phyloP scores from a whole-genome alignment of 371 early-diverging fungal species.

The Coemansia sp. region DNA sequence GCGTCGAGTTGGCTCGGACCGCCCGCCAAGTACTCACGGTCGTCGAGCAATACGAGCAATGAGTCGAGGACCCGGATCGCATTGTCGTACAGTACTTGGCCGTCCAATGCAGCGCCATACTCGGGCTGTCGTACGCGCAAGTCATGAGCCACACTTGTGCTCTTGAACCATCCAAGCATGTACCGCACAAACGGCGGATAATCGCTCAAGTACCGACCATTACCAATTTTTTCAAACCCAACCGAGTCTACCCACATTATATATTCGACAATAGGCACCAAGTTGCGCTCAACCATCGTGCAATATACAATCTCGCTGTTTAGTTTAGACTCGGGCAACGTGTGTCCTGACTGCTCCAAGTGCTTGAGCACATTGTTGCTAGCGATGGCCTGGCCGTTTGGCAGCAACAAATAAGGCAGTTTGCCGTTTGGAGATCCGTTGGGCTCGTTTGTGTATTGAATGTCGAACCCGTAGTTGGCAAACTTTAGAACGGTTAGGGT shows the following conservation, averaged over 20 bases:
- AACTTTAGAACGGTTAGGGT: conserved; percentile 27
- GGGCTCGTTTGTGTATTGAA: conserved; percentile 21
- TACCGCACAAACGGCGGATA: conserved; percentile 15
- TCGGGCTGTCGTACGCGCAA: conserved; percentile 19
- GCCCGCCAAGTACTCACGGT: conserved; percentile 17
- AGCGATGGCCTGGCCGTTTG: conserved; percentile 16
- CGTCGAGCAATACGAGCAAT: conserved; percentile 20
- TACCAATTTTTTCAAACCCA: conserved; percentile 14
- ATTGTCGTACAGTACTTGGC: conserved; percentile 30
- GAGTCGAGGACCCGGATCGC: conserved; percentile 32
- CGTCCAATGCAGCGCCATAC: conserved; percentile 32
- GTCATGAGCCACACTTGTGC: neutral
- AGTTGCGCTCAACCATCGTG: conserved; percentile 17
- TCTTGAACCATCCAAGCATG: conserved; percentile 18
- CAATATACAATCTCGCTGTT: conserved; percentile 14
- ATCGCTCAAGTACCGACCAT: neutral
- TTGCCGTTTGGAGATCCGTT: conserved; percentile 27
- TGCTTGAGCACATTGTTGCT: conserved; percentile 6
- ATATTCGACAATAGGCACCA: conserved; percentile 32
- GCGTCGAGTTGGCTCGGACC: conserved; percentile 30
- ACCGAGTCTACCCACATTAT: conserved; percentile 30
- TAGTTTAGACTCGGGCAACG: neutral
- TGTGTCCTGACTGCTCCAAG: conserved; percentile 3
- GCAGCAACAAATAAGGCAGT: conserved; percentile 35
- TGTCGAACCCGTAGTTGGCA: conserved; percentile 27